Percentiles rank a stretch among this genome's conserved stretches.
phyloP scores from a whole-genome alignment of 257 asterid genomes.

The Ehretia macrophylla region DNA sequence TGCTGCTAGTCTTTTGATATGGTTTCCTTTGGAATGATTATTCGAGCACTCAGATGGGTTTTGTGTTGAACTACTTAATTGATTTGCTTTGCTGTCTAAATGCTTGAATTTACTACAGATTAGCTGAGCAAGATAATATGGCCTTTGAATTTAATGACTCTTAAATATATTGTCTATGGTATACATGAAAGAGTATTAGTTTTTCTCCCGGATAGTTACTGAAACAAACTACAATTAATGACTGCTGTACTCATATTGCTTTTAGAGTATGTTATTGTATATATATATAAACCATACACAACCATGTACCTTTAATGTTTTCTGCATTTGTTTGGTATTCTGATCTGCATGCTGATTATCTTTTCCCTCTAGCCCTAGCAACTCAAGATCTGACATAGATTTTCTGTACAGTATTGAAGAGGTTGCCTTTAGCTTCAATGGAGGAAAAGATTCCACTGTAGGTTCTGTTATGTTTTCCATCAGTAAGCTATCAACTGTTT shows the following conservation, averaged over 20 bases:
- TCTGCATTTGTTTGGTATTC: background rate
- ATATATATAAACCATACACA: background rate
- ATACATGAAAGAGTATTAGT: too few relatives aligned
- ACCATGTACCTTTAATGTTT: background rate
- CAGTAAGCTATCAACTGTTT: background rate
- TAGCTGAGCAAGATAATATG: too few relatives aligned
- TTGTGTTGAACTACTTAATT: too few relatives aligned
- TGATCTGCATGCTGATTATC: background rate
- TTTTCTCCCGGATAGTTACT: too few relatives aligned
- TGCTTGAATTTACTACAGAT: too few relatives aligned
- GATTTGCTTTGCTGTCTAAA: too few relatives aligned
- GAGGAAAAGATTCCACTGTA: slow-evolving; percentile 96
- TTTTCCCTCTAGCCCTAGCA: background rate
- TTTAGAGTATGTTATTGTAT: background rate
- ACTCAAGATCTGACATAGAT: slow-evolving; percentile 8
- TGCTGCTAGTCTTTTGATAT: too few relatives aligned
- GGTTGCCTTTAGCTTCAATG: slow-evolving; percentile 90
- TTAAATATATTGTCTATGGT: too few relatives aligned
- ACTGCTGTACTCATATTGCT: background rate
- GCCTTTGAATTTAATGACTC: too few relatives aligned
- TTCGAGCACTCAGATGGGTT: too few relatives aligned
- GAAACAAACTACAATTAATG: too few relatives aligned
- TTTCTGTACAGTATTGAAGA: slow-evolving; percentile 56
- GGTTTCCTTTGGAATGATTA: too few relatives aligned
- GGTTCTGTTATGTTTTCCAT: slow-evolving; percentile 17